phyloP scores from a whole-genome alignment of 2,329 filamentous ascomycete genomes.

The Fusarium protoensiforme region DNA sequence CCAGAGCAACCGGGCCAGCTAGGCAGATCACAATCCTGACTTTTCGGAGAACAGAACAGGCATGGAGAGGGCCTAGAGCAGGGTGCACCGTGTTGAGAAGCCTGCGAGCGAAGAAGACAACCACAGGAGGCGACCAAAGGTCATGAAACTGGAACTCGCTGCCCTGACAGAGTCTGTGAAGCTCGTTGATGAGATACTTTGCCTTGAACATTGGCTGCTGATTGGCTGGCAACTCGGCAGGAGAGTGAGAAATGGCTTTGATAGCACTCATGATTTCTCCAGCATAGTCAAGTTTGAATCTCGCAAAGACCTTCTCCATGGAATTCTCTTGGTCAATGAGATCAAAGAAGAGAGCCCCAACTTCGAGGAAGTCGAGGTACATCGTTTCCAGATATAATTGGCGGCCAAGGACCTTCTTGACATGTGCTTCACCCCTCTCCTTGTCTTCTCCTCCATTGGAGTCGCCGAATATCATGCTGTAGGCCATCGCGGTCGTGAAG shows the following conservation, averaged over 20 bases:
- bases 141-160: conserved; percentile 71
- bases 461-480: conserved; percentile 75
- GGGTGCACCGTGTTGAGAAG: conserved; percentile 85
- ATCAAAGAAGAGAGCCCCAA: conserved; percentile 80
- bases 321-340: conserved; percentile 82
- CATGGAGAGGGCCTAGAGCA: conserved; percentile 86
- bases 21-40: conserved; percentile 84
- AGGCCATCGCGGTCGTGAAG: conserved; percentile 84
- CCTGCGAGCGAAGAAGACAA: conserved; percentile 78
- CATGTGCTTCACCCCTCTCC: conserved; percentile 69
- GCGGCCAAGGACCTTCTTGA: conserved; percentile 76
- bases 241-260: conserved; percentile 73
- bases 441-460: conserved; percentile 47
- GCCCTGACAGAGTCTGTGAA: conserved; percentile 81
- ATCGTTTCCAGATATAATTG: conserved; percentile 72
- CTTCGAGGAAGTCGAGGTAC: conserved; percentile 77
- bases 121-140: conserved; percentile 82
- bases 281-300: conserved; percentile 69
- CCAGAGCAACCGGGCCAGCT: conserved; percentile 76
- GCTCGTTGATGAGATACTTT: conserved; percentile 78
- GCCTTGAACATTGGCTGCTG: conserved; percentile 90
- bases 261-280: conserved; percentile 76
- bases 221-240: conserved; percentile 73
- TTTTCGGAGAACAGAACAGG: conserved; percentile 87
- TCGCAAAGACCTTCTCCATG: conserved; percentile 74